phyloP scores from a whole-genome alignment of 140 eudicot species.

The Erigeron philadelphicus region DNA sequence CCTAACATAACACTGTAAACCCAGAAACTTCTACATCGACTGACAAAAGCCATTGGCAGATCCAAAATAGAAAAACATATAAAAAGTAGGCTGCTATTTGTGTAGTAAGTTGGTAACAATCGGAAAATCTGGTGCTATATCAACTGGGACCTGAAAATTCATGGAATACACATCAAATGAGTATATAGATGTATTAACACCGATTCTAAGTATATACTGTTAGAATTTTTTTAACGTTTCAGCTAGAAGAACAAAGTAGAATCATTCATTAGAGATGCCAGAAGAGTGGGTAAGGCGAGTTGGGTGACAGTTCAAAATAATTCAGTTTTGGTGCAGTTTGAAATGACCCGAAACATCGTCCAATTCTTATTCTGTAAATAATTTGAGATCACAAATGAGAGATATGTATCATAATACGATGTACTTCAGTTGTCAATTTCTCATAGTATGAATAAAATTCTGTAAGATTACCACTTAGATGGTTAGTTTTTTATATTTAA shows the following conservation, averaged over 20 bases:
- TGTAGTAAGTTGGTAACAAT: constrained; percentile 30
- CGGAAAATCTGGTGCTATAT: constrained; percentile 72
- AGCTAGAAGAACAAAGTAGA: no score
- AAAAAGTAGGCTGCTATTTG: constrained; percentile 17
- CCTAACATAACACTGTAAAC: background rate
- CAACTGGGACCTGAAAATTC: constrained; percentile 81
- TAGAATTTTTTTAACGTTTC: background rate
- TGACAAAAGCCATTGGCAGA: constrained; percentile 8
- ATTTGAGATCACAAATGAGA: no score
- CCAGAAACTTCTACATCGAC: background rate
- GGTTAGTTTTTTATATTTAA: no score
- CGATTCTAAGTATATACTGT: background rate
- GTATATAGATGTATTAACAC: background rate
- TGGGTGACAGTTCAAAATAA: background rate
- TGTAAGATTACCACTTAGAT: no score
- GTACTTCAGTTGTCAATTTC: background rate
- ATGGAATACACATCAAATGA: background rate
- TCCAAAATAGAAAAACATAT: constrained; percentile 16
- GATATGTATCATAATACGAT: background rate
- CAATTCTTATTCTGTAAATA: background rate
- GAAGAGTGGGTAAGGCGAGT: background rate
- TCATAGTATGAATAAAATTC: background rate
- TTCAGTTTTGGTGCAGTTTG: background rate
- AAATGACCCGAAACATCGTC: background rate
- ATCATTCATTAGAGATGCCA: background rate